A percentile compares a stretch with the other conserved stretches of the same genome.
Evolutionary conservation across 805 yeast species (phyloP).

Genomic region (Starmerella floris): DNA sequence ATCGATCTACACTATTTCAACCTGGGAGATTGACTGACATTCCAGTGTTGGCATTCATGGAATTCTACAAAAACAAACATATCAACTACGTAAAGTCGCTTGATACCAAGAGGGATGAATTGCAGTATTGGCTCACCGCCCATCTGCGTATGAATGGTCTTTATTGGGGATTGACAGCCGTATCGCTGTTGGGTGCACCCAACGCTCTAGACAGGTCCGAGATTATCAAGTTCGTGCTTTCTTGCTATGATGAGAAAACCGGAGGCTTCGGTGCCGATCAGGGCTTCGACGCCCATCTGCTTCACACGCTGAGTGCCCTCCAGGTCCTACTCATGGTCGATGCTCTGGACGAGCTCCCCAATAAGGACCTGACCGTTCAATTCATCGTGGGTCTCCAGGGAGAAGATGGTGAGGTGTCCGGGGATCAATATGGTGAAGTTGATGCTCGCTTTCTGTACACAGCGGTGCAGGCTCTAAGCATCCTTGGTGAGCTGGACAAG

Average conservation of each 20-base stretch:
- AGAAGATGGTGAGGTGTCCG: conserved; percentile 64
- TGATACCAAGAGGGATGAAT: conserved; percentile 42
- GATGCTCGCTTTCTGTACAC: conserved; percentile 86
- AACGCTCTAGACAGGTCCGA: conserved; percentile 48
- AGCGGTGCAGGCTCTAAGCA: conserved; percentile 58
- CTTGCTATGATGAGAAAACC: conserved; percentile 39
- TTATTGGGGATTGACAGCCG: conserved; percentile 86
- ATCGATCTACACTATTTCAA: no score
- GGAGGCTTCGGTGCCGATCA: conserved; percentile 85
- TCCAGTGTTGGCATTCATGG: conserved; percentile 1
- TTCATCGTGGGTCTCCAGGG: conserved; percentile 35
- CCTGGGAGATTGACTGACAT: no score
- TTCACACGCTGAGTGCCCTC: conserved; percentile 73
- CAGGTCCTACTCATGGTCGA: conserved; percentile 64
- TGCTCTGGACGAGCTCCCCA: conserved; percentile 34
- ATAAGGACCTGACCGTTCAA: conserved; percentile 27
- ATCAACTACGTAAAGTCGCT: conserved; percentile 42
- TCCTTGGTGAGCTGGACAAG: conserved; percentile 47
- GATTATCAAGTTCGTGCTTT: conserved; percentile 52
- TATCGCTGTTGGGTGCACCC: conserved; percentile 44
- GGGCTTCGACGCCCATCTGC: conserved; percentile 73
- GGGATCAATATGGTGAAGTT: conserved; percentile 83
- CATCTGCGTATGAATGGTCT: conserved; percentile 80
- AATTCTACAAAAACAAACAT: conserved; percentile 37
- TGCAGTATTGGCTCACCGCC: conserved; percentile 79